These are phyloP conservation scores for Monilinia aucupariae DNA, from an alignment of 2,329 filamentous ascomycete genomes.

Conservation along the genomic window DNA sequence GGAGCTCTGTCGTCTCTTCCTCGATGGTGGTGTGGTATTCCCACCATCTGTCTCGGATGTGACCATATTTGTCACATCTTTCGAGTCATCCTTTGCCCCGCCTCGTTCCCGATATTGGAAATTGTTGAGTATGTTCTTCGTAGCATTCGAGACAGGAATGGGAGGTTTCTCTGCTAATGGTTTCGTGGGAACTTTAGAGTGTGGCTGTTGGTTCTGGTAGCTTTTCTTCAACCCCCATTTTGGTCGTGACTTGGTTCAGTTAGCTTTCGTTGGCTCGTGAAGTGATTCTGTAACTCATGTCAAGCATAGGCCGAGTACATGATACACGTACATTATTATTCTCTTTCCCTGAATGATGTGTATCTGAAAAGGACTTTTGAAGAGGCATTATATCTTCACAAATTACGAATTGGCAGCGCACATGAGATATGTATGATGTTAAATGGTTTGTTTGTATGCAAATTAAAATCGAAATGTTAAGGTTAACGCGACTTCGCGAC, in stretches of 20 bases:
- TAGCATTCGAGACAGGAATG: conserved; percentile 44
- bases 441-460: not conserved
- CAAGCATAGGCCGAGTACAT: not conserved
- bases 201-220: conserved; percentile 24
- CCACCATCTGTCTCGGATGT: conserved; percentile 27
- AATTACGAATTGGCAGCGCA: not conserved
- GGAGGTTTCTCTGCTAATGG: conserved; percentile 31
- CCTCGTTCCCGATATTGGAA: conserved; percentile 46
- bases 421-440: not conserved
- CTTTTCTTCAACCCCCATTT: conserved; percentile 34
- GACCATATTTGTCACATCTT: conserved; percentile 22
- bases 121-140: conserved; percentile 54
- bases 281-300: not conserved
- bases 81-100: conserved; percentile 27
- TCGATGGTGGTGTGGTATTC: conserved; percentile 20
- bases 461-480: not conserved
- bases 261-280: not conserved
- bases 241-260: conserved; percentile 22
- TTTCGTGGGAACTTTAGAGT: conserved; percentile 22
- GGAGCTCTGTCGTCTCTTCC: not conserved
- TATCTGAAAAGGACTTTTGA: conserved; percentile 37
- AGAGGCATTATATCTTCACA: conserved; percentile 31
- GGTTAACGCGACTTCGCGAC: not conserved
- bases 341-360: conserved; percentile 33
- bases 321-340: conserved; percentile 24